A percentile compares a stretch with the other conserved stretches of the same genome.
These are phyloP conservation scores for Orbilia ellipsospora DNA, from an alignment of 2,329 filamentous ascomycete species.

Conservation along the genomic window DNA sequence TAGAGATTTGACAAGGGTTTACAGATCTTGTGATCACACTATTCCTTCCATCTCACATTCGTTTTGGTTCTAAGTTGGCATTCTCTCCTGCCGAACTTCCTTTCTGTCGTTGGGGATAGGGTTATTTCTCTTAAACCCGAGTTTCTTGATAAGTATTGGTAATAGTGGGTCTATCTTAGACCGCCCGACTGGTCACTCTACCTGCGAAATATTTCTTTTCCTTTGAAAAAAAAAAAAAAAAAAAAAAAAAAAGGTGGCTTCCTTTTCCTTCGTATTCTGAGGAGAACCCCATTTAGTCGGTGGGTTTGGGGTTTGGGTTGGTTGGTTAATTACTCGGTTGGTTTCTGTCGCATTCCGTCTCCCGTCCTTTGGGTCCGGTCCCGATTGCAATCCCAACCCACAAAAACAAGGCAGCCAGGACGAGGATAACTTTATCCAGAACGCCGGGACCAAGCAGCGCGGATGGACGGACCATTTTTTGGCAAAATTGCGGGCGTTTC, in stretches of 20 bases:
- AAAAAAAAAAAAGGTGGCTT: too few relatives aligned
- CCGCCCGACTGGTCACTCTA: too few relatives aligned
- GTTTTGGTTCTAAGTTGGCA: background rate
- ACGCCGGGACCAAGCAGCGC: slow-evolving; percentile 16
- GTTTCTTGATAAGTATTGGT: too few relatives aligned
- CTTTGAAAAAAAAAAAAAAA: too few relatives aligned
- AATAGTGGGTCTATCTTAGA: too few relatives aligned
- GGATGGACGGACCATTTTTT: too few relatives aligned
- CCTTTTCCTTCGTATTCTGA: too few relatives aligned
- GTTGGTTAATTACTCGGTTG: background rate
- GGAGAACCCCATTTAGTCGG: background rate
- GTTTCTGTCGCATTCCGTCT: slow-evolving; percentile 22
- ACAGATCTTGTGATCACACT: slow-evolving; percentile 41
- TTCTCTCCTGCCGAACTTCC: background rate
- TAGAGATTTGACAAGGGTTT: slow-evolving; percentile 45
- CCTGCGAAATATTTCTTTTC: too few relatives aligned
- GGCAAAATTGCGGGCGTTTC: too few relatives aligned
- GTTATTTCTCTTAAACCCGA: too few relatives aligned
- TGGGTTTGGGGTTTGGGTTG: background rate
- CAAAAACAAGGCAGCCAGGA: background rate
- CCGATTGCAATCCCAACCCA: background rate
- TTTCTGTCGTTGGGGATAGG: background rate
- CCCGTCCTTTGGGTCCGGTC: slow-evolving; percentile 32
- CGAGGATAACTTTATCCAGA: slow-evolving; percentile 41
- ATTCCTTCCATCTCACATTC: background rate